Base-by-base conservation (phyloP, 23 red algal genomes). In the Chondrus crispus region DNA sequence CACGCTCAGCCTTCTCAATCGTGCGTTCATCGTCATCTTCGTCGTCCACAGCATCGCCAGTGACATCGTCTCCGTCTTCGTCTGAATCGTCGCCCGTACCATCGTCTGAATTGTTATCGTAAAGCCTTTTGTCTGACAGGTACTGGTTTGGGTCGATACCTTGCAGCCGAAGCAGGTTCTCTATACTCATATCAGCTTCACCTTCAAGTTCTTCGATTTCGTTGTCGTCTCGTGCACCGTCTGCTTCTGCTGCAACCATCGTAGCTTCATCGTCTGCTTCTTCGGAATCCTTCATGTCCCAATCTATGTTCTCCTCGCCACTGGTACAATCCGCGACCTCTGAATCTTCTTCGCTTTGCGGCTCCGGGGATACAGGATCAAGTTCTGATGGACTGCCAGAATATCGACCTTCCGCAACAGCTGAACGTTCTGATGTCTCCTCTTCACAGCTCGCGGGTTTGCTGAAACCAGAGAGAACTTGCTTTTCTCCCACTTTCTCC, bases 251-350 rank as follows among this genome's bases (percentile, higher is more conserved):
- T 35, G 75, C 93, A 20, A 50, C 24, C 5, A 95, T 88, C 5
- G 93, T 95, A 18, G 49, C 72, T 62, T 95, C 93, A 72, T 95
- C 93, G 50, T 95, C 93, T 18, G 82, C 39, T 35, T 47, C 43
- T 43, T 80, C 74, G 19, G 74, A n/a, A n/a, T n/a, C n/a, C n/a
- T n/a, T n/a, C n/a, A n/a, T n/a, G n/a, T n/a, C n/a, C n/a, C n/a
- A n/a, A n/a, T n/a, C n/a, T n/a, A n/a, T n/a, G n/a, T 80, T 22
- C 24, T 50, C 74, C 30, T 80, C 44, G 6, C 18, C 46, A 80
- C 74, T 80, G 37, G 46, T 32, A 2, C 46, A 35, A n/a, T 32
- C 18, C 10, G 74, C 51, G 18, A 80, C 51, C 46, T 80, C 74
- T 12, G 74, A 80, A 52, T 80, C 74, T 50, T 32, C 3, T 36